phyloP scores from a whole-genome alignment of 495 filamentous ascomycete genomes.

The Talaromyces borbonicus region DNA sequence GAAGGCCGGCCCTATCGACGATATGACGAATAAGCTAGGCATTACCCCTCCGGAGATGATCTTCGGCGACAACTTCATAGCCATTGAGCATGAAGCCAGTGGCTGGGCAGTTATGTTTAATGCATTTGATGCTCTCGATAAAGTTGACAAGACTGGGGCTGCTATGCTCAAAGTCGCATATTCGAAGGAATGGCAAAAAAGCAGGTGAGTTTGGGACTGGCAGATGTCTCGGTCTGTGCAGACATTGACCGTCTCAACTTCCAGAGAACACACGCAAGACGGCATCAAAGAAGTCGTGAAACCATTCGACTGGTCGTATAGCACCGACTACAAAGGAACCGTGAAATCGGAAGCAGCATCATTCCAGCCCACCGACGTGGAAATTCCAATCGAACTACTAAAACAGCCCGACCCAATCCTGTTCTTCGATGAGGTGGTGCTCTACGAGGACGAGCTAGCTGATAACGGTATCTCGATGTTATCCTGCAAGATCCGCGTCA shows the following conservation, averaged over 20 bases:
- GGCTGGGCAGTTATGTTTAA: conserved; percentile 74
- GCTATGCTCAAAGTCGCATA: conserved; percentile 89
- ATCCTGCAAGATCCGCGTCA: conserved; percentile 82
- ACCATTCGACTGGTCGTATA: conserved; percentile 97
- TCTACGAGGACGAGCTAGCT: conserved; percentile 96
- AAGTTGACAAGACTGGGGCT: conserved; percentile 85
- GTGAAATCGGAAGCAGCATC: conserved; percentile 21
- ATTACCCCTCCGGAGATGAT: conserved; percentile 98
- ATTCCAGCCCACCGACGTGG: conserved; percentile 42
- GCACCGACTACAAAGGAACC: conserved; percentile 72
- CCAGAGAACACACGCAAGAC: conserved; percentile 71
- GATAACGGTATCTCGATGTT: conserved; percentile 91
- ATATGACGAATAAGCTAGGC: conserved; percentile 63
- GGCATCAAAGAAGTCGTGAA: conserved; percentile 89
- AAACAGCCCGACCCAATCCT: conserved; percentile 83
- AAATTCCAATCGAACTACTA: conserved; percentile 76
- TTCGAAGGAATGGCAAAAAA: conserved; percentile 80
- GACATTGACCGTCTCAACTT: conserved; percentile 8
- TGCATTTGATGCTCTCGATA: conserved; percentile 75
- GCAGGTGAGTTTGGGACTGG: too few relatives aligned
- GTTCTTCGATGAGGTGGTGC: conserved; percentile 87
- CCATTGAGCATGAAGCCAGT: conserved; percentile 55
- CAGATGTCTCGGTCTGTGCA: neutral
- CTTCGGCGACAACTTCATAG: conserved; percentile 85
- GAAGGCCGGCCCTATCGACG: conserved; percentile 81